Evolutionary conservation across 108 stramenopile species (phyloP), one percentile per base, ranked within the genome.

Genomic region (Pseudonitzschia delicatissima): DNA sequence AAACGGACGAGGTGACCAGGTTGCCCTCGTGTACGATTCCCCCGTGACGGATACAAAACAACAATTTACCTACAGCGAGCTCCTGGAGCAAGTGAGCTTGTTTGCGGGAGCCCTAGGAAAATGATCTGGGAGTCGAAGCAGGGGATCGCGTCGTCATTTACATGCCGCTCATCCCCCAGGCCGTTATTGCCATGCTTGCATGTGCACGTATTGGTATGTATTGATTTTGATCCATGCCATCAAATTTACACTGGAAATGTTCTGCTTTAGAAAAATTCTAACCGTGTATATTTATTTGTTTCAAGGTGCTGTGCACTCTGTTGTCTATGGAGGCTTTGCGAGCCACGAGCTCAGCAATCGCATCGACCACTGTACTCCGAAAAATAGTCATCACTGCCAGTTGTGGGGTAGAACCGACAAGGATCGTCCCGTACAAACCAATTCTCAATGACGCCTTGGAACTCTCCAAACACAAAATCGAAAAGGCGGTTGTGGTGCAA

Each of bases 241-340:
- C n/a, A n/a, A n/a, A n/a, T n/a, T n/a, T n/a, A n/a, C n/a, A n/a
- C n/a, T n/a, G n/a, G n/a, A n/a, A n/a, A n/a, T n/a, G n/a, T n/a
- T n/a, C n/a, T n/a, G n/a, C n/a, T 39, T 6, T 39, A 6, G 37
- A 39, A 39, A 11, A 39, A 39, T 39, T 11, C 37, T 6, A 48
- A 55, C 31, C 7, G 31, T 3, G 4, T 23, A 12, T 49, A 49
- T 49, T n/a, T 8, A 49, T 17, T 25, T 53, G 49, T 21, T 44
- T 51, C 6, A 53, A 36, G 65, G 65, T 13, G 93, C 93, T 11
- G 68, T 90, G 21, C 93, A 94, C 64, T 77, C 73, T 32, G 93
- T 94, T 21, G 93, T 94, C 5, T 94, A 92, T 77, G 93, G 89
- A 27, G 93, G 90, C 15, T 94, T 94, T 69, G 87, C 93, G 17